phyloP scores from a whole-genome alignment of 1,139 yeast genomes.

The Blastobotrys arbuscula region DNA sequence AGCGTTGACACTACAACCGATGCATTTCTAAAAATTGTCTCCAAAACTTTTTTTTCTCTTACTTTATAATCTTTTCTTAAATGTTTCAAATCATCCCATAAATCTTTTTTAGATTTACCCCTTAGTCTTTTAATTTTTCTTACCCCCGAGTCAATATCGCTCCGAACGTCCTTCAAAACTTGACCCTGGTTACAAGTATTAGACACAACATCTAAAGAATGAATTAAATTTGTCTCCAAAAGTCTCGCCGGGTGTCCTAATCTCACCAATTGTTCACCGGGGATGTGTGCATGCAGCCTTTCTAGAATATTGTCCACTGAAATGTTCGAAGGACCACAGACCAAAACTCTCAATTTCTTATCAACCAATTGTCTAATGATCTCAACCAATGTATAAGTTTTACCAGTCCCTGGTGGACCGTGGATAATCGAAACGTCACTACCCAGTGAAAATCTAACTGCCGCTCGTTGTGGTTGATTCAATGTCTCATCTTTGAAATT shows the following conservation, averaged over 20 bases:
- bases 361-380: slow-evolving; percentile 66
- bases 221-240: slow-evolving; percentile 54
- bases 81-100: slow-evolving; percentile 64
- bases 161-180: slow-evolving; percentile 60
- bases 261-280: slow-evolving; percentile 57
- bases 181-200: slow-evolving; percentile 57
- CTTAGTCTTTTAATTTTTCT: slow-evolving; percentile 59
- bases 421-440: slow-evolving; percentile 55
- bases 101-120: slow-evolving; percentile 57
- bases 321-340: slow-evolving; percentile 95
- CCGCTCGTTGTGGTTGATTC: slow-evolving; percentile 69
- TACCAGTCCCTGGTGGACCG: slow-evolving; percentile 81
- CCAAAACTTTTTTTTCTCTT: slow-evolving; percentile 61
- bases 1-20: slow-evolving; percentile 75
- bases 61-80: slow-evolving; percentile 62
- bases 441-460: slow-evolving; percentile 47
- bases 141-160: slow-evolving; percentile 62
- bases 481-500: slow-evolving; percentile 47
- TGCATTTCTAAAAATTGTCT: slow-evolving; percentile 53
- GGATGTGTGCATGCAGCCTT: slow-evolving; percentile 50
- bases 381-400: slow-evolving; percentile 84
- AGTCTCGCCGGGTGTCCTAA: slow-evolving; percentile 93
- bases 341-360: slow-evolving; percentile 62
- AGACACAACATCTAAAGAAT: slow-evolving; percentile 71
- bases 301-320: slow-evolving; percentile 90